Percentiles rank a stretch among this genome's conserved stretches.
These are phyloP conservation scores for Erythrophleum ivorense DNA, from an alignment of 331 rosid species.

Conservation along the genomic window DNA sequence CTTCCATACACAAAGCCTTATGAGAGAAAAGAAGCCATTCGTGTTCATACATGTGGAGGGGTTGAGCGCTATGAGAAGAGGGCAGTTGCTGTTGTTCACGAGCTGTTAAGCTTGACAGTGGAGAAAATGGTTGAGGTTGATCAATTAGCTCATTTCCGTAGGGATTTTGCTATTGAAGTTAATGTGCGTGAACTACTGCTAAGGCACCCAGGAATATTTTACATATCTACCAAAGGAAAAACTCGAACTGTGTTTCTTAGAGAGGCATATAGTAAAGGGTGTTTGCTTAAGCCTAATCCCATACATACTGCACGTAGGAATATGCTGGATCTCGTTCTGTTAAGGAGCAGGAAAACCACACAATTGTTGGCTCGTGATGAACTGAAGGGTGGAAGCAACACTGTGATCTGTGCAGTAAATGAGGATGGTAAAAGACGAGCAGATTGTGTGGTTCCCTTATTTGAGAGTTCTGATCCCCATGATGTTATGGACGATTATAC, in stretches of 20 bases:
- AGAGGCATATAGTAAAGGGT: slow-evolving; percentile 40
- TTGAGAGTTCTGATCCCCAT: slow-evolving; percentile 52
- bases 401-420: slow-evolving; percentile 34
- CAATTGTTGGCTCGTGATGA: slow-evolving; percentile 42
- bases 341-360: slow-evolving; percentile 58
- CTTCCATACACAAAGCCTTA: slow-evolving; percentile 75
- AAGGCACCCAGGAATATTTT: slow-evolving; percentile 73
- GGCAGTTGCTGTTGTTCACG: slow-evolving; percentile 78
- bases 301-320: slow-evolving; percentile 57
- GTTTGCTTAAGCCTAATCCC: slow-evolving; percentile 44
- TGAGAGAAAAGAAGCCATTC: slow-evolving; percentile 56
- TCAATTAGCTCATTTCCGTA: slow-evolving; percentile 68
- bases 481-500: not conserved
- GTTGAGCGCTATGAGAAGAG: slow-evolving; percentile 71
- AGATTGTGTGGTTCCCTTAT: slow-evolving; percentile 65
- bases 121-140: slow-evolving; percentile 87
- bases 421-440: slow-evolving; percentile 52
- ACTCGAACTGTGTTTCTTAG: slow-evolving; percentile 63
- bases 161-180: slow-evolving; percentile 64
- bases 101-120: slow-evolving; percentile 80
- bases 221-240: slow-evolving; percentile 71
- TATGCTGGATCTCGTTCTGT: slow-evolving; percentile 68
- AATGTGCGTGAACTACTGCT: slow-evolving; percentile 69
- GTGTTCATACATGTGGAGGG: slow-evolving; percentile 61
- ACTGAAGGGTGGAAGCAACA: slow-evolving; percentile 30